Evolutionary conservation across 2,329 filamentous ascomycete genomes (phyloP).

Genomic region (Epichloe hybrida): DNA sequence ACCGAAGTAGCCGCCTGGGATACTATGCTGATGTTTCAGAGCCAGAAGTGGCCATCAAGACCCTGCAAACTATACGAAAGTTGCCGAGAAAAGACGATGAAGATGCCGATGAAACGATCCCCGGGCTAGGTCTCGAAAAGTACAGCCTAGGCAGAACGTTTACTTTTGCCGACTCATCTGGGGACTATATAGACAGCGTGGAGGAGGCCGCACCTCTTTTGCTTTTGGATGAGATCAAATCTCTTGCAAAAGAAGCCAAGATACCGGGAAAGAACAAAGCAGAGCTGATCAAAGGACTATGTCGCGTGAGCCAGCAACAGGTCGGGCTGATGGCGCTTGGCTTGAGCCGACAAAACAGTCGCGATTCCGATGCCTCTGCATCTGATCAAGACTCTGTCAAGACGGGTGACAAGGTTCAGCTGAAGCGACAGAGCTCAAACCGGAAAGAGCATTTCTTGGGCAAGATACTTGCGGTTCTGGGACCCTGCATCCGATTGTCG

Average conservation of each 20-base stretch:
- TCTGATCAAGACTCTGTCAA: conserved; percentile 22
- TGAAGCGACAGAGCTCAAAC: conserved; percentile 33
- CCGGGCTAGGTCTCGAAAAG: conserved; percentile 25
- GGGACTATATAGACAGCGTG: conserved; percentile 58
- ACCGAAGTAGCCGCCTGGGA: conserved; percentile 61
- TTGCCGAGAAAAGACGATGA: conserved; percentile 33
- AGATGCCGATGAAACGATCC: conserved; percentile 8
- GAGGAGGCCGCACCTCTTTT: conserved; percentile 75
- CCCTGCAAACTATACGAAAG: conserved; percentile 43
- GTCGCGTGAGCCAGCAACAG: conserved; percentile 62
- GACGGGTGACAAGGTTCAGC: conserved; percentile 5
- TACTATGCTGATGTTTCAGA: conserved; percentile 78
- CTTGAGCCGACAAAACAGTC: conserved; percentile 49
- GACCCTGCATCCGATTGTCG: conserved; percentile 73
- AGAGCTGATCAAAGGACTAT: conserved; percentile 62
- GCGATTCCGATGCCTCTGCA: conserved; percentile 36
- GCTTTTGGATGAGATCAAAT: conserved; percentile 77
- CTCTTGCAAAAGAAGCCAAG: conserved; percentile 72
- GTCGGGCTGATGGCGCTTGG: conserved; percentile 58
- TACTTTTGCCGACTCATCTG: conserved; percentile 67
- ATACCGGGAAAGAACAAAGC: conserved; percentile 78
- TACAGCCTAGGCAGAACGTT: conserved; percentile 43
- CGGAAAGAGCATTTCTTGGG: conserved; percentile 60
- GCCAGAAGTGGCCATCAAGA: conserved; percentile 48
- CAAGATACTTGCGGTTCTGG: conserved; percentile 66